Percentiles rank a stretch among this genome's conserved stretches.
Evolutionary conservation across 1,284 basidiomycete species (phyloP).

Genomic region (Fomitiporia mediterranea): DNA sequence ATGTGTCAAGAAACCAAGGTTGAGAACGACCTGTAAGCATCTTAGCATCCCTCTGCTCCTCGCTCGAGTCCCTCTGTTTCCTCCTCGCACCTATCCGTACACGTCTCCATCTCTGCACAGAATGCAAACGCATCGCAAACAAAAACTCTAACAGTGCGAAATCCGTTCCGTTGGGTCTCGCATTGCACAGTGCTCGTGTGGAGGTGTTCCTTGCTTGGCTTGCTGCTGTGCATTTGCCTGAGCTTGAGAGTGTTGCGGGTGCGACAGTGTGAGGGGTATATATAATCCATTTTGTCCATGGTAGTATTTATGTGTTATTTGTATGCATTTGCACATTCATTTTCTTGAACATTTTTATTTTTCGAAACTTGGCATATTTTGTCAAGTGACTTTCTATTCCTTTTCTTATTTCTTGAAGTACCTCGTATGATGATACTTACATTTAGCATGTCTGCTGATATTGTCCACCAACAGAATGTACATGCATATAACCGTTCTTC

Average conservation of each 20-base stretch:
- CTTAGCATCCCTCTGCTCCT: conserved; percentile 38
- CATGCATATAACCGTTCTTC: too few species aligned
- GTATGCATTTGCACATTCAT: too few species aligned
- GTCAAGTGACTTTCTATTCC: too few species aligned
- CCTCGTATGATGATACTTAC: too few species aligned
- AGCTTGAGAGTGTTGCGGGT: conserved; percentile 49
- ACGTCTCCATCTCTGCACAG: conserved; percentile 50
- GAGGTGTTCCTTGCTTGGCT: conserved; percentile 80
- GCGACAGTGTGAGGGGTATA: background rate
- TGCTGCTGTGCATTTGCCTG: conserved; percentile 67
- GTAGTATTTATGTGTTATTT: too few species aligned
- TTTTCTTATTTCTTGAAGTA: too few species aligned
- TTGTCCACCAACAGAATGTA: too few species aligned
- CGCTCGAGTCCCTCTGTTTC: conserved; percentile 61
- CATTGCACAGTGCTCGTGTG: conserved; percentile 75
- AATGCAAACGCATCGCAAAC: conserved; percentile 39
- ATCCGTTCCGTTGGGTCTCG: conserved; percentile 66
- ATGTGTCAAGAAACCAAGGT: conserved; percentile 14
- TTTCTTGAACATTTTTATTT: too few species aligned
- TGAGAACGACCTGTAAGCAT: conserved; percentile 30
- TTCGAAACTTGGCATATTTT: too few species aligned
- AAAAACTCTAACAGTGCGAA: conserved; percentile 41
- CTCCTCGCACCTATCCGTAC: conserved; percentile 61
- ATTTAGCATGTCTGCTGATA: too few species aligned
- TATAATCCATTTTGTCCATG: too few species aligned